A percentile compares a stretch with the other conserved stretches of the same genome.
These are phyloP conservation scores for Tuber microsphaerosporum DNA, from an alignment of 495 filamentous ascomycete species.

Conservation along the genomic window DNA sequence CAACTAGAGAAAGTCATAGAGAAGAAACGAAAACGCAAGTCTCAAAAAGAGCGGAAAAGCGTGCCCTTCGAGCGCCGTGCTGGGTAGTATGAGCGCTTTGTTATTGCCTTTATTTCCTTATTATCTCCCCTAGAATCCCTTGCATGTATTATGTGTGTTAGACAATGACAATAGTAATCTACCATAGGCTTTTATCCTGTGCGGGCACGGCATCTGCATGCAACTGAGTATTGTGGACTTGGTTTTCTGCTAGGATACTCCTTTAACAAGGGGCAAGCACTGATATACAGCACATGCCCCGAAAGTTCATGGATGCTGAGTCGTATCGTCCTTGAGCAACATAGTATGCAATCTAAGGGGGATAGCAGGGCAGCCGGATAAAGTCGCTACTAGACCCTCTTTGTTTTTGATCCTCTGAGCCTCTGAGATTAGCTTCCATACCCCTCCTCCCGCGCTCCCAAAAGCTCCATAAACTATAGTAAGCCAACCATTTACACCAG, in stretches of 20 bases:
- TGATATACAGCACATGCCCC: background rate
- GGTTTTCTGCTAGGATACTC: too few relatives aligned
- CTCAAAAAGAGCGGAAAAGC: slow-evolving; percentile 40
- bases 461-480: background rate
- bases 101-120: background rate
- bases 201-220: background rate
- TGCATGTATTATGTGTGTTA: background rate
- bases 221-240: background rate
- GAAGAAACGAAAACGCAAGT: slow-evolving; percentile 59
- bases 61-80: slow-evolving; percentile 33
- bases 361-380: background rate
- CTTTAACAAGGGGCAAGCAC: background rate
- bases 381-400: background rate
- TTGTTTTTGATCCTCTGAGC: background rate
- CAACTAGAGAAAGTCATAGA: slow-evolving; percentile 74
- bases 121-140: background rate
- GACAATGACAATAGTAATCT: background rate
- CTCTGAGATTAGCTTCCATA: background rate
- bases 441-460: background rate
- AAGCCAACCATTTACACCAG: background rate
- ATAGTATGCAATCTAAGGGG: background rate
- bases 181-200: background rate
- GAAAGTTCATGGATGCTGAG: background rate
- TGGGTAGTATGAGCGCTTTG: slow-evolving; percentile 9
- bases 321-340: background rate